Conservation (phyloP, 805 yeast species). For the Starmerella vaccinii region DNA sequence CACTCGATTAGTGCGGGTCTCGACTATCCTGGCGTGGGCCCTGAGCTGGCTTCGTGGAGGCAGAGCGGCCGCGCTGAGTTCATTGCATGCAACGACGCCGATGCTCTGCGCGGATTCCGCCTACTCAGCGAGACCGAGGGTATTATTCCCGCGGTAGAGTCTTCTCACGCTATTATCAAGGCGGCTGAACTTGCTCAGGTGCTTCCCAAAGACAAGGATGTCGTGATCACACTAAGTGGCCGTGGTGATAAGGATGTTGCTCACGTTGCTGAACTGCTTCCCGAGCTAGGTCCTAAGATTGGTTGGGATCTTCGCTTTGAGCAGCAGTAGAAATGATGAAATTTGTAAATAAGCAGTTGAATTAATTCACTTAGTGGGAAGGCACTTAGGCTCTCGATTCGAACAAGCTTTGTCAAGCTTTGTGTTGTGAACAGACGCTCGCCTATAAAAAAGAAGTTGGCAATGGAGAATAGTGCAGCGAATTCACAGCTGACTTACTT, state of each 20-base stretch:
- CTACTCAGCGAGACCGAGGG: constrained; percentile 88
- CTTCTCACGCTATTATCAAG: constrained; percentile 92
- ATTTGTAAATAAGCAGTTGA: too few species aligned
- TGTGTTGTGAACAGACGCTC: too few species aligned
- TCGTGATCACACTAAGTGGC: constrained; percentile 87
- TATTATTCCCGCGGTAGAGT: constrained; percentile 95
- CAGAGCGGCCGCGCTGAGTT: constrained; percentile 85
- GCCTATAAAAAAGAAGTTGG: too few species aligned
- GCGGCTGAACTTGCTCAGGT: constrained; percentile 81
- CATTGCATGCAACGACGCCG: constrained; percentile 87
- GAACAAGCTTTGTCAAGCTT: too few species aligned
- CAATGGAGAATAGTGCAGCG: too few species aligned
- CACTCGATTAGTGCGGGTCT: constrained; percentile 97
- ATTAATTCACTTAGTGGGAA: too few species aligned
- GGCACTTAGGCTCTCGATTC: too few species aligned
- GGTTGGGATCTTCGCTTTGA: constrained; percentile 90
- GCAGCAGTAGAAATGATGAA: neutral
- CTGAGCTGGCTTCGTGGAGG: constrained; percentile 94
- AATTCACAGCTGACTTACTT: too few species aligned
- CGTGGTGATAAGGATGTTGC: constrained; percentile 99
- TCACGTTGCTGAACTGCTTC: constrained; percentile 90
- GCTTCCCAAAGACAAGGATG: constrained; percentile 64
- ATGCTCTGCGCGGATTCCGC: constrained; percentile 85
- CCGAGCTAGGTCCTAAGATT: constrained; percentile 77
- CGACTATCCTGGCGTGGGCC: constrained; percentile 99